Evolutionary conservation across 768 basidiomycete genomes (phyloP).

Genomic region (Suillus clintonianus): DNA sequence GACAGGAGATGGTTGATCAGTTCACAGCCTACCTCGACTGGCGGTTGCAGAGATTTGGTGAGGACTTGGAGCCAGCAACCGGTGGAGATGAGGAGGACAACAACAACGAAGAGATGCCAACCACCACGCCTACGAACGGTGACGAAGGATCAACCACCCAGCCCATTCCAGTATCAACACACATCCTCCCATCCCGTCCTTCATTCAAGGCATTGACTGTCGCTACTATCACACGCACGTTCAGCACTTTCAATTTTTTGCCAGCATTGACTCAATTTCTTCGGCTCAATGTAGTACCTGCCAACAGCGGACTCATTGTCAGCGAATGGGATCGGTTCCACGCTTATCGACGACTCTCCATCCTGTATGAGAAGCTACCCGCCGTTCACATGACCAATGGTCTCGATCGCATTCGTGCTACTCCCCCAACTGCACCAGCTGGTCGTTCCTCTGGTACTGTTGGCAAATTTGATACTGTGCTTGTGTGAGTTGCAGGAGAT

Average conservation of each 20-base stretch:
- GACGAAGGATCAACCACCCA: too few species aligned
- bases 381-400: not conserved
- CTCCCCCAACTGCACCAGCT: not conserved
- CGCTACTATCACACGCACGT: not conserved
- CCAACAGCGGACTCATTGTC: not conserved
- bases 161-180: not conserved
- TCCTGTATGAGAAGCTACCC: not conserved
- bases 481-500: not conserved
- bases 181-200: not conserved
- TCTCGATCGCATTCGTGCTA: not conserved
- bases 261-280: not conserved
- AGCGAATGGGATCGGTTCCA: not conserved
- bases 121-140: too few species aligned
- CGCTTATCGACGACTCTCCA: not conserved
- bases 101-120: too few species aligned
- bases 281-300: too few species aligned
- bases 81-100: not conserved
- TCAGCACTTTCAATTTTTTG: not conserved
- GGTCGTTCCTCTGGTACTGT: not conserved
- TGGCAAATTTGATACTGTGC: not conserved
- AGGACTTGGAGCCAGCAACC: not conserved
- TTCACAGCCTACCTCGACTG: conserved; percentile 32
- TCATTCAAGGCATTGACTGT: not conserved
- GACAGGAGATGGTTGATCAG: conserved; percentile 17
- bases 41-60: not conserved